Evolutionary conservation across 139 green algal genomes (phyloP).

Genomic region (Chlamydomonas sp.): DNA sequence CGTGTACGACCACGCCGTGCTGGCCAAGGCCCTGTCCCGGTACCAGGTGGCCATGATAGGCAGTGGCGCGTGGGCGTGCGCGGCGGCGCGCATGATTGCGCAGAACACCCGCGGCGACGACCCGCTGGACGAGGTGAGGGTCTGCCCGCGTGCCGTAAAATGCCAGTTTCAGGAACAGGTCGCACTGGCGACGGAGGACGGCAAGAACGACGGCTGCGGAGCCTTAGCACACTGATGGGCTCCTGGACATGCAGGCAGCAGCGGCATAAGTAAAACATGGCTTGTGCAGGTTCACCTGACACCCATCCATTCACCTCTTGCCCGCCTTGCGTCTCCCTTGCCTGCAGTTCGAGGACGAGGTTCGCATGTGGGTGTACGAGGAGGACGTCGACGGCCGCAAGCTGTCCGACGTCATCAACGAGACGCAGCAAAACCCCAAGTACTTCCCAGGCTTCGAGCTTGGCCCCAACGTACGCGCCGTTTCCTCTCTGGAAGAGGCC

Average conservation of each 20-base stretch:
- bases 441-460: constrained; percentile 69
- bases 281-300: no score
- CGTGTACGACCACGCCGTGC: constrained; percentile 45
- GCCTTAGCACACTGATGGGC: no score
- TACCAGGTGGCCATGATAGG: constrained; percentile 63
- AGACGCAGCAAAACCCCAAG: constrained; percentile 68
- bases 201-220: no score
- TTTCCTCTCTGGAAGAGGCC: constrained; percentile 48
- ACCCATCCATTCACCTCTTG: no score
- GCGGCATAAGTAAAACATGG: no score
- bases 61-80: constrained; percentile 70
- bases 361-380: constrained; percentile 63
- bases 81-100: constrained; percentile 59
- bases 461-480: constrained; percentile 60
- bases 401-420: constrained; percentile 74
- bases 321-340: no score
- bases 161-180: no score
- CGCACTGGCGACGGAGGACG: no score
- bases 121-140: constrained; percentile 10
- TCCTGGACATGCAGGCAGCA: no score
- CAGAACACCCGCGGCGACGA: constrained; percentile 43
- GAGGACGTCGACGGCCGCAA: constrained; percentile 34
- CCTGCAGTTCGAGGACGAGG: constrained; percentile 59
- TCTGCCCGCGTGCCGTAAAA: no score
- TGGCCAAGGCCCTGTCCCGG: constrained; percentile 38